Evolutionary conservation across 1,284 basidiomycete genomes (phyloP), one percentile per base, ranked within the genome.

Genomic region (Mycena sp.): DNA sequence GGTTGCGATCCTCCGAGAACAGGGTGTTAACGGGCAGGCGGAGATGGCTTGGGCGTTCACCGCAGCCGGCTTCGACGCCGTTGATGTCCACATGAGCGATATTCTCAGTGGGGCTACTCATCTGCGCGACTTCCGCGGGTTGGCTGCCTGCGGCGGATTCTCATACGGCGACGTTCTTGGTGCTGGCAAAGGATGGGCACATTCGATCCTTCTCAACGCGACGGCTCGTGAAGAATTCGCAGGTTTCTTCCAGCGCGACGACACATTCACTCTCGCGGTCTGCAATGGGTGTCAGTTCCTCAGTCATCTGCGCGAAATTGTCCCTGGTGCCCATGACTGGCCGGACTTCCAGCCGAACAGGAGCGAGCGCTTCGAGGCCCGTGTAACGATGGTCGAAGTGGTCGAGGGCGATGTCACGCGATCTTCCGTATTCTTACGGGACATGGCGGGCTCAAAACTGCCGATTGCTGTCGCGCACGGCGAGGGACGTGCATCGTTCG

Each of bases 251-350:
- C 76, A 82, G 46, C 84, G 94, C 44, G 77, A 86, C 17, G 84
- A 92, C 72, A 95, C 94, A 0, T 99, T 99, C 75, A 88, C 94
- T 0, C 84, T 99, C 23, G 98, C 92, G 23, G 95, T 99, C 28
- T 99, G 98, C 82, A 99, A 99, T 75, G 97, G 97, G 6, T 99
- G 97, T 78, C 97, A 99, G 79, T 95, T 99, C 85, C 87, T 99
- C 72, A 91, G 91, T 70, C 91, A 95, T 71, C 85, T 99, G 58
- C 87, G 86, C 61, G 89, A 91, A 58, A 89, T 99, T 67, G 91
- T 99, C 65, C 65, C 95, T 2, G 96, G 96, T 29, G 90, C 94
- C 32, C 81, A 87, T 63, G 73, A 82, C 62, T 99, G 96, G 97
- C 98, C 97, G 0, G 83, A 87, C 64, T 96, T 98, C 86, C 96